Conservation (phyloP, 257 asterid species). For the Solanum peruvianum region DNA sequence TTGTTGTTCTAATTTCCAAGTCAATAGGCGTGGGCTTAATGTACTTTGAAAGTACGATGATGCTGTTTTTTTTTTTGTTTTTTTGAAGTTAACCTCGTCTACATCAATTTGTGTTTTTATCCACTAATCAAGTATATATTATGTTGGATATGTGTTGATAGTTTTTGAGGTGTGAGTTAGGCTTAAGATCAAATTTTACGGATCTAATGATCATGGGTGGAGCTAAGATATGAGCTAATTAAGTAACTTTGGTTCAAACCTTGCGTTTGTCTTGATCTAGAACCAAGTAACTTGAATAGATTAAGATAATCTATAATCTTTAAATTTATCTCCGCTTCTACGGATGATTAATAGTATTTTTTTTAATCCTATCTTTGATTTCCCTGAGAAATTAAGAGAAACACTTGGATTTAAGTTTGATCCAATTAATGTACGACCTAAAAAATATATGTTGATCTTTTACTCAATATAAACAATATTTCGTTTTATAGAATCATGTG, state of each 20-base stretch:
- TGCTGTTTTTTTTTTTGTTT: neutral
- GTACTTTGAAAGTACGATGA: neutral
- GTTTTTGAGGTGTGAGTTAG: neutral
- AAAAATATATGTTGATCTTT: neutral
- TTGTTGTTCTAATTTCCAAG: neutral
- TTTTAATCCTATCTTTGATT: neutral
- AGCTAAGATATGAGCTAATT: neutral
- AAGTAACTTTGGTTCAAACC: too few species aligned
- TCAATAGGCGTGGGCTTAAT: neutral
- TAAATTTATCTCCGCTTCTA: too few species aligned
- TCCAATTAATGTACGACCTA: neutral
- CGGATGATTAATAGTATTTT: neutral
- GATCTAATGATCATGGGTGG: neutral
- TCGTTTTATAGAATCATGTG: neutral
- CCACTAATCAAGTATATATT: neutral
- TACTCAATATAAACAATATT: neutral
- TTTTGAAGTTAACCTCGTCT: neutral
- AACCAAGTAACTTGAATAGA: neutral
- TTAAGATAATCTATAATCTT: too few species aligned
- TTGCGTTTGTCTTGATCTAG: too few species aligned
- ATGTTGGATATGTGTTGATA: neutral
- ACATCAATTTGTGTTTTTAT: neutral
- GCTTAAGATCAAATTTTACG: neutral
- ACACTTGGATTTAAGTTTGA: neutral
- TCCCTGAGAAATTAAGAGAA: neutral